These are phyloP conservation scores for Xylaria sp. DNA, from an alignment of 2,329 filamentous ascomycete species.

Conservation along the genomic window DNA sequence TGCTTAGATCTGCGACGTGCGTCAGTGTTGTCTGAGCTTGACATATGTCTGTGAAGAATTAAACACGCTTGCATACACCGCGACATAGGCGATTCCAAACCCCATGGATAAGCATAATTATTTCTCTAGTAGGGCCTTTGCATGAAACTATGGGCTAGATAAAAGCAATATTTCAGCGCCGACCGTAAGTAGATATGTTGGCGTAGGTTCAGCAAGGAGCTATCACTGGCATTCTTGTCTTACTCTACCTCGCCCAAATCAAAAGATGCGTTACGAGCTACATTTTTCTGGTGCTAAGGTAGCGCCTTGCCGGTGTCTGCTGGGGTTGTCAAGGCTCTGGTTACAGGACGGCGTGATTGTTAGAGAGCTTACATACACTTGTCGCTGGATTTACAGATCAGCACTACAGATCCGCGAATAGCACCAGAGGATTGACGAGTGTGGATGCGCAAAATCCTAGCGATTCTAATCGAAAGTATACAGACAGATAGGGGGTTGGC, in stretches of 20 bases:
- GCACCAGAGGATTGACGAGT: background rate
- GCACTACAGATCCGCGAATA: conserved; percentile 15
- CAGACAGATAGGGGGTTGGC: background rate
- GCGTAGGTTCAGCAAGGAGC: no score
- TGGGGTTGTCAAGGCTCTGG: background rate
- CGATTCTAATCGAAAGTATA: conserved; percentile 1
- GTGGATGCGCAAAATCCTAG: conserved; percentile 17
- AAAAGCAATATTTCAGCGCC: background rate
- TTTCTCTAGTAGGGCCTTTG: background rate
- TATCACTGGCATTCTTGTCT: no score
- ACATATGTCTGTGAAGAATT: background rate
- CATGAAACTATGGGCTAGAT: background rate
- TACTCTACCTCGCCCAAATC: no score
- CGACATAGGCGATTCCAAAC: background rate
- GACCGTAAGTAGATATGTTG: no score
- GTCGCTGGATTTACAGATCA: conserved; percentile 23
- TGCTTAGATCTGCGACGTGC: conserved; percentile 2
- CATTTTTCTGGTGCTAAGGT: background rate
- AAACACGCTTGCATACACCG: conserved; percentile 2
- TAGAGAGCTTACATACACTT: conserved; percentile 8
- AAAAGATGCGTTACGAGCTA: background rate
- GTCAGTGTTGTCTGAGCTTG: background rate
- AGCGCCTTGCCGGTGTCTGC: background rate
- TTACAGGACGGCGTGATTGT: conserved; percentile 19
- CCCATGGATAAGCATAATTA: no score